A percentile compares a stretch with the other conserved stretches of the same genome.
Evolutionary conservation across 2,329 filamentous ascomycete species (phyloP).

Genomic region (Stromatinia cepivora): DNA sequence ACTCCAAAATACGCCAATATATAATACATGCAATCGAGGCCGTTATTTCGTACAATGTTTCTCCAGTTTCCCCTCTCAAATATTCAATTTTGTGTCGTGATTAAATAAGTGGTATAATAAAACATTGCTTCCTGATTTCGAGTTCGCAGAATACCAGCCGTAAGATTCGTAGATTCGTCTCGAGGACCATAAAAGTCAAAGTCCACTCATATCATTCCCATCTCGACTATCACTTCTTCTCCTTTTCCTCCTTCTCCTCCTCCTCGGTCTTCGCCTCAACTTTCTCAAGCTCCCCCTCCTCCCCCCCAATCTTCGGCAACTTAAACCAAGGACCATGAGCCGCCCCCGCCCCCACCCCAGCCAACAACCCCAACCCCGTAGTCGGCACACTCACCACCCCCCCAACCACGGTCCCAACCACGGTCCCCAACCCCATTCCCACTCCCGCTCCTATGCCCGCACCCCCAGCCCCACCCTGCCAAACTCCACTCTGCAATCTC

Average conservation of each 20-base stretch:
- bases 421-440: conserved; percentile 29
- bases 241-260: neutral
- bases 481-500: conserved; percentile 36
- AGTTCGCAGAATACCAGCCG: neutral
- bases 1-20: neutral
- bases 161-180: conserved; percentile 2
- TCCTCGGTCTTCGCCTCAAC: neutral
- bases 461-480: conserved; percentile 34
- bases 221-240: neutral
- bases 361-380: conserved; percentile 30
- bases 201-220: neutral
- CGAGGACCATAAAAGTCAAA: neutral
- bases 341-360: conserved; percentile 29
- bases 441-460: conserved; percentile 33
- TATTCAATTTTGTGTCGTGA: neutral
- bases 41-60: neutral
- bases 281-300: conserved; percentile 20
- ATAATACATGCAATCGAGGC: neutral
- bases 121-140: neutral
- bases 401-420: conserved; percentile 27
- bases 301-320: conserved; percentile 21
- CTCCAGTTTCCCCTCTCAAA: too few species aligned
- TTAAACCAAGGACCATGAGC: conserved; percentile 36
- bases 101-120: neutral
- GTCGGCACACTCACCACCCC: conserved; percentile 31